phyloP scores from a whole-genome alignment of 1,284 basidiomycete species.

The Austroboletus novae-zelandiae region DNA sequence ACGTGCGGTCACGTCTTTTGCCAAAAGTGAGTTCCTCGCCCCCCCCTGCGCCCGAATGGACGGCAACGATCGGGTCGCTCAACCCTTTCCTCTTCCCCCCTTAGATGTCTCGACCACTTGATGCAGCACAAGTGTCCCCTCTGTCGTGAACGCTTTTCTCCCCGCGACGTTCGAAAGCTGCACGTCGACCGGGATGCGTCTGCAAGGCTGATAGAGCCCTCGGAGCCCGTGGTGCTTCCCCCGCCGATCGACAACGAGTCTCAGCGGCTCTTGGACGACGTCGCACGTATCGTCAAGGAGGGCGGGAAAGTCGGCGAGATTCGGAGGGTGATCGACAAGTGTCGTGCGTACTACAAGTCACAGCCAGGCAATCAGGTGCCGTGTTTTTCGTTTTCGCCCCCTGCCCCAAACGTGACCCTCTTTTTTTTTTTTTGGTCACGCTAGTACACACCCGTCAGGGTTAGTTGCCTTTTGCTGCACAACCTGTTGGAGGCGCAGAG shows the following conservation, averaged over 20 bases:
- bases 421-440: no score
- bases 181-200: conserved; percentile 30
- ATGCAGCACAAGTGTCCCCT: conserved; percentile 35
- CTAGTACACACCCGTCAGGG: conserved; percentile 35
- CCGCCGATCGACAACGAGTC: conserved; percentile 32
- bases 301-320: conserved; percentile 37
- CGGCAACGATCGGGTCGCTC: neutral
- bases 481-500: conserved; percentile 32
- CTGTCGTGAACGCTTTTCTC: conserved; percentile 32
- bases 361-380: conserved; percentile 35
- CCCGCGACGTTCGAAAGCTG: conserved; percentile 31
- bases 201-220: neutral
- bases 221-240: conserved; percentile 13
- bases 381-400: conserved; percentile 2
- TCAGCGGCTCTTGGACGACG: conserved; percentile 34
- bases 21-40: conserved; percentile 26
- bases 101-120: conserved; percentile 33
- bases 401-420: conserved; percentile 7
- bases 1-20: conserved; percentile 48
- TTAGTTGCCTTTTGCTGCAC: conserved; percentile 32
- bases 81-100: neutral
- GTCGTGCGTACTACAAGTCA: conserved; percentile 37
- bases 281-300: conserved; percentile 38
- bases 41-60: neutral
- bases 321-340: conserved; percentile 35